Percentiles rank a stretch among this genome's conserved stretches.
These are phyloP conservation scores for Filobasidium wieringae DNA, from an alignment of 768 basidiomycete genomes.

Conservation along the genomic window DNA sequence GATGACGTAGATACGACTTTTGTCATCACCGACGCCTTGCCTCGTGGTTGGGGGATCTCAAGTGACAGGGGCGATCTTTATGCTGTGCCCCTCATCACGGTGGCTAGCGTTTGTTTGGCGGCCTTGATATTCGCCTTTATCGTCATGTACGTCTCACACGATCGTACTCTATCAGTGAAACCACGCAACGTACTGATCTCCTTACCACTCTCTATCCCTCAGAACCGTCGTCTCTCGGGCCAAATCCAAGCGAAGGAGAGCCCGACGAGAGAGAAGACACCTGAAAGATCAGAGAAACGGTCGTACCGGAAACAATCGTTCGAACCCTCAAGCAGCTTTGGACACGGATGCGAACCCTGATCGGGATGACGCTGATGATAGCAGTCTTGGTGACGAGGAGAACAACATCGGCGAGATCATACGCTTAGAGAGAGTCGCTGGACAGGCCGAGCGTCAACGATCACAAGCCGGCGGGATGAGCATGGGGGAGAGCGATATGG, in stretches of 20 bases:
- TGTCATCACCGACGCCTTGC: constrained; percentile 26
- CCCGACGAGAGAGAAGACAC: constrained; percentile 23
- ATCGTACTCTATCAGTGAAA: background rate
- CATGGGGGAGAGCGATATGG: background rate
- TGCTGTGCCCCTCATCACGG: constrained; percentile 32
- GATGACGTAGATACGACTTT: constrained; percentile 5
- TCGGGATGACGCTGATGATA: constrained; percentile 18
- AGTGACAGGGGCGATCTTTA: constrained; percentile 31
- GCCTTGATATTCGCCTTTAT: constrained; percentile 25
- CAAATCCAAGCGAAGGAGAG: constrained; percentile 24
- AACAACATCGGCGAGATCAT: background rate
- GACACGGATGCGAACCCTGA: too few relatives aligned
- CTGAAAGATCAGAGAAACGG: constrained; percentile 3
- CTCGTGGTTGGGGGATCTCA: constrained; percentile 32
- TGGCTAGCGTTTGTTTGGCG: constrained; percentile 30
- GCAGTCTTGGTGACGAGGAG: background rate
- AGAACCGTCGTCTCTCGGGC: constrained; percentile 29
- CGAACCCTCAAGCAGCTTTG: too few relatives aligned
- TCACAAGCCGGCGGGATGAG: background rate
- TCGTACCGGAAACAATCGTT: too few relatives aligned
- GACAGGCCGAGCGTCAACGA: background rate
- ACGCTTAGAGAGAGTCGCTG: background rate
- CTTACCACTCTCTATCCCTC: background rate
- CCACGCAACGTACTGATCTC: background rate
- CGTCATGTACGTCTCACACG: constrained; percentile 19